A percentile compares a stretch with the other conserved stretches of the same genome.
Conservation (phyloP, 192 early-diverging fungal species). For the Phycomyces blakesleeanus region DNA sequence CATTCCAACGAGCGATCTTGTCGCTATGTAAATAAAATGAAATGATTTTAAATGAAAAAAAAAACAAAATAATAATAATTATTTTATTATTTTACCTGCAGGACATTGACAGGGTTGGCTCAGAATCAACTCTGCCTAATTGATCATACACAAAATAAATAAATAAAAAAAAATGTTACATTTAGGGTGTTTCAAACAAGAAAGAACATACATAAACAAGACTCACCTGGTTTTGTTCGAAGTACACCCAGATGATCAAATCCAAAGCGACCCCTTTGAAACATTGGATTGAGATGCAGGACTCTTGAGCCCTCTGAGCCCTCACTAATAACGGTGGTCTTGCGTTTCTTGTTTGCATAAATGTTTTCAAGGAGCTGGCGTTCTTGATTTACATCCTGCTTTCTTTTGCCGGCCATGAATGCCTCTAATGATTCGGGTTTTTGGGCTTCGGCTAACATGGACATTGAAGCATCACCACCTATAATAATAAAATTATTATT, state of each 20-base stretch:
- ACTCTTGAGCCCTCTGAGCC: not conserved
- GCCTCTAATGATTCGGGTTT: conserved; percentile 30
- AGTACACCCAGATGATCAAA: conserved; percentile 56
- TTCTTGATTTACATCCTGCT: not conserved
- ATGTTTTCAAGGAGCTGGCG: conserved; percentile 14
- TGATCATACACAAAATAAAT: not conserved
- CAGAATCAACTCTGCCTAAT: conserved; percentile 68
- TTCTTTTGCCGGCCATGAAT: conserved; percentile 35
- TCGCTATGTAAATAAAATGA: conserved; percentile 54
- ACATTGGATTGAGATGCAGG: not conserved
- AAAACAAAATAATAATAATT: too few relatives aligned
- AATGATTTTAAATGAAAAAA: too few relatives aligned
- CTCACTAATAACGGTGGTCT: not conserved
- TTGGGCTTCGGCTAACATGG: conserved; percentile 40
- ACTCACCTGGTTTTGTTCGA: conserved; percentile 72
- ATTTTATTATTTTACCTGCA: conserved; percentile 48
- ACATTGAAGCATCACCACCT: conserved; percentile 82
- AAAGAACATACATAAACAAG: too few relatives aligned
- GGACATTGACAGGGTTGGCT: conserved; percentile 69
- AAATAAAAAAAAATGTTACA: conserved; percentile 4
- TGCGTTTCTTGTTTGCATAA: conserved; percentile 24
- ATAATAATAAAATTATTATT: not conserved
- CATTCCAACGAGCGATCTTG: conserved; percentile 88
- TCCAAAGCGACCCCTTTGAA: conserved; percentile 61
- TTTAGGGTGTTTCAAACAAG: not conserved